Evolutionary conservation across 257 asterid species (phyloP).

Genomic region (Solanum okadae): DNA sequence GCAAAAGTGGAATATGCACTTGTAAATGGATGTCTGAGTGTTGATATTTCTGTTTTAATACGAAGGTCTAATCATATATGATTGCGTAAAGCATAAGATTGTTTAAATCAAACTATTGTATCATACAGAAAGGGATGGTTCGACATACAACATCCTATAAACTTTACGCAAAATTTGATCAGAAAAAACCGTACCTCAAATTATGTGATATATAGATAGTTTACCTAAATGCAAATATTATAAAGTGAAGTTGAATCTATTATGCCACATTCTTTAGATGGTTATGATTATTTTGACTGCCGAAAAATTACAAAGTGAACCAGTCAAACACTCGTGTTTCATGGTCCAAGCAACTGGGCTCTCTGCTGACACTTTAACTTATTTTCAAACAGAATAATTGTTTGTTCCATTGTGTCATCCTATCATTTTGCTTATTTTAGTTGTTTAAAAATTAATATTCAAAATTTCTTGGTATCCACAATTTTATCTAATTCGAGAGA

Average conservation of each 20-base stretch:
- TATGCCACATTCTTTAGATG: neutral
- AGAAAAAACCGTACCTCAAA: rapidly evolving
- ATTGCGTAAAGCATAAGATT: neutral
- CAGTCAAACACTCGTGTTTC: neutral
- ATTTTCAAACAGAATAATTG: neutral
- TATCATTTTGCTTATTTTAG: neutral
- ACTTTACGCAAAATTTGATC: no score
- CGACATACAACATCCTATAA: neutral
- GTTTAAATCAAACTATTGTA: no score
- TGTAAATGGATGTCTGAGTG: neutral
- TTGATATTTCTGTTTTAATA: no score
- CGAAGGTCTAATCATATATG: neutral
- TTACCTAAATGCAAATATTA: no score
- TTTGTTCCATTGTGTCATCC: neutral
- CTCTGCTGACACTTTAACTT: neutral
- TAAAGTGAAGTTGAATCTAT: neutral
- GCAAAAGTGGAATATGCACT: neutral
- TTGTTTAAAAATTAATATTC: neutral
- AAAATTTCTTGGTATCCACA: neutral
- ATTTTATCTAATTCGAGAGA: neutral
- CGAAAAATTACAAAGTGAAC: neutral
- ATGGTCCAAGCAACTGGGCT: neutral
- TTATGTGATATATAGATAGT: no score
- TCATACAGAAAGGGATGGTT: no score
- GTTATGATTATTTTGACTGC: neutral